These are phyloP conservation scores for Bassia scoparia DNA, from an alignment of 148 eudicot species.

Conservation along the genomic window DNA sequence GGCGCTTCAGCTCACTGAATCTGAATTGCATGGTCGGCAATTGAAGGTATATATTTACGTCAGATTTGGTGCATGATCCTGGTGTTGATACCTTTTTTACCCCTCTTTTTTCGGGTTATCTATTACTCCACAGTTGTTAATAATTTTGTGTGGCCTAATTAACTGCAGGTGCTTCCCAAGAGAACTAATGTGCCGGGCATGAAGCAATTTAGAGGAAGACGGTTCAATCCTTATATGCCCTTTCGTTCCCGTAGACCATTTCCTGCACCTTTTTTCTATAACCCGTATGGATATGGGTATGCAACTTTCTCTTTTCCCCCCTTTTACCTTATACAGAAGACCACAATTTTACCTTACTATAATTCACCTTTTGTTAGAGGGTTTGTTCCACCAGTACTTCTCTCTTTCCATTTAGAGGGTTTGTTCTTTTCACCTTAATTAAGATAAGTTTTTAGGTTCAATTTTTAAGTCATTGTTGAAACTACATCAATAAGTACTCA, in stretches of 20 bases:
- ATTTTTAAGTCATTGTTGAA: too few species aligned
- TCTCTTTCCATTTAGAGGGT: too few species aligned
- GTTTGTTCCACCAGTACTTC: too few species aligned
- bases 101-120: too few species aligned
- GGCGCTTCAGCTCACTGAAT: slow-evolving; percentile 75
- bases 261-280: slow-evolving; percentile 44
- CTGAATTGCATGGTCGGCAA: slow-evolving; percentile 95
- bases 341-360: too few species aligned
- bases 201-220: slow-evolving; percentile 62
- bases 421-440: too few species aligned
- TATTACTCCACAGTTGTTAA: background rate
- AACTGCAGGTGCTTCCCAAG: slow-evolving; percentile 66
- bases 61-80: background rate
- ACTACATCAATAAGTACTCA: too few species aligned
- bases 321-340: too few species aligned
- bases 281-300: slow-evolving; percentile 83
- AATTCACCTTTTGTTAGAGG: too few species aligned
- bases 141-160: background rate
- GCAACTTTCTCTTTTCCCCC: background rate
- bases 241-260: slow-evolving; percentile 43
- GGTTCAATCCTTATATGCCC: slow-evolving; percentile 51
- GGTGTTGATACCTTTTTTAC: background rate
- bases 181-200: slow-evolving; percentile 91
- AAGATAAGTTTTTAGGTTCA: too few species aligned
- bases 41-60: slow-evolving; percentile 49